A percentile compares a stretch with the other conserved stretches of the same genome.
phyloP scores from a whole-genome alignment of 345 rosid genomes.

The Corymbia maculata region DNA sequence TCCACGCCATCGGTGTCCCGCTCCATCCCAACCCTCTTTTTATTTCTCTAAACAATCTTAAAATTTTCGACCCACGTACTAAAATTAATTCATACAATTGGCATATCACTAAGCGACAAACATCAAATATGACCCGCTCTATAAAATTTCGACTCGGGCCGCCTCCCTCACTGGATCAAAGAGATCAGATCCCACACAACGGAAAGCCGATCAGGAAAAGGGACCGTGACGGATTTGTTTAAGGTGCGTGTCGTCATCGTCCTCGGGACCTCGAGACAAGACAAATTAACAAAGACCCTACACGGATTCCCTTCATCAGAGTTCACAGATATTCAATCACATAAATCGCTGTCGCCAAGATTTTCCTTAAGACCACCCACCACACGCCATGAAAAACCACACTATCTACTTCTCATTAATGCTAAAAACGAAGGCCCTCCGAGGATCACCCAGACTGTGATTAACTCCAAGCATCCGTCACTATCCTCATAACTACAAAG shows the following conservation, averaged over 20 bases:
- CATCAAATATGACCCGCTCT: neutral
- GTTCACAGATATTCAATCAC: neutral
- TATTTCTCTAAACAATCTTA: neutral
- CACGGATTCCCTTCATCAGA: neutral
- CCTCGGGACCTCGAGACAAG: neutral
- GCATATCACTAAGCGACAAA: neutral
- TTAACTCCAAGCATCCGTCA: neutral
- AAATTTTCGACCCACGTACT: neutral
- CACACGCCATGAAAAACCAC: neutral
- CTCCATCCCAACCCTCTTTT: neutral
- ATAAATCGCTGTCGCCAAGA: neutral
- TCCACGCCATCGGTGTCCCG: neutral
- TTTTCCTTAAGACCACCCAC: neutral
- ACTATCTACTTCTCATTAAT: neutral
- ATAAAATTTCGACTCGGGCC: neutral
- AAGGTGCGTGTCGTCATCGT: neutral
- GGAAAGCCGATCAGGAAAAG: neutral
- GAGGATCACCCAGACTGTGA: neutral
- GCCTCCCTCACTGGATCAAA: neutral
- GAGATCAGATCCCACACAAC: neutral
- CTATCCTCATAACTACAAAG: neutral
- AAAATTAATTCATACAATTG: neutral
- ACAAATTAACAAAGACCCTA: neutral
- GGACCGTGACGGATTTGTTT: neutral
- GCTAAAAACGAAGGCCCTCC: neutral